phyloP scores from a whole-genome alignment of 306 rosid genomes.

The Vigna nakashimae region DNA sequence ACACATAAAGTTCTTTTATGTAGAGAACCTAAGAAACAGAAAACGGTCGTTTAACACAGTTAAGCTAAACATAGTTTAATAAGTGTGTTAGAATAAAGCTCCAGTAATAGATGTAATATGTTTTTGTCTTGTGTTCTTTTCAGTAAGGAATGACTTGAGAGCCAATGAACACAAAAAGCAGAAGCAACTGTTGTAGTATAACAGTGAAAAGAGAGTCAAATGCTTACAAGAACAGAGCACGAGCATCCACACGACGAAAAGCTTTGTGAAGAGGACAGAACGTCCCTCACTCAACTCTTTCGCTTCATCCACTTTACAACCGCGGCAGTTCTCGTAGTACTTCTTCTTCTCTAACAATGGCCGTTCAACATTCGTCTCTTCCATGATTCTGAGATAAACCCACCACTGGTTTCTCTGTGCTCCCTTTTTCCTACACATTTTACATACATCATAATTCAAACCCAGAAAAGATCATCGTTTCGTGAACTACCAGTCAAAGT shows the following conservation, averaged over 20 bases:
- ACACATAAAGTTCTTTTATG: no score
- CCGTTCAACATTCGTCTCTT: neutral
- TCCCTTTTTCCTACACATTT: neutral
- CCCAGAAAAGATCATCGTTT: neutral
- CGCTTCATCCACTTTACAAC: neutral
- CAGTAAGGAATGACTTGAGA: no score
- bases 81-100: no score
- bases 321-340: neutral
- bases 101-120: no score
- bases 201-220: neutral
- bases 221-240: conserved; percentile 59
- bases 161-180: no score
- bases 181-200: no score
- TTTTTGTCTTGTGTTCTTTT: no score
- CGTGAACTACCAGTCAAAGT: no score
- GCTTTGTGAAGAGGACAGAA: conserved; percentile 52
- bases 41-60: no score
- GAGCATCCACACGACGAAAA: conserved; percentile 50
- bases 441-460: neutral
- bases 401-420: no score
- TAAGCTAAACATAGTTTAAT: no score
- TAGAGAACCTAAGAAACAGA: no score
- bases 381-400: neutral
- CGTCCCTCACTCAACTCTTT: conserved; percentile 42
- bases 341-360: neutral